A percentile compares a stretch with the other conserved stretches of the same genome.
Conservation (phyloP, 495 filamentous ascomycete species). For the Hypomontagnella monticulosa region DNA sequence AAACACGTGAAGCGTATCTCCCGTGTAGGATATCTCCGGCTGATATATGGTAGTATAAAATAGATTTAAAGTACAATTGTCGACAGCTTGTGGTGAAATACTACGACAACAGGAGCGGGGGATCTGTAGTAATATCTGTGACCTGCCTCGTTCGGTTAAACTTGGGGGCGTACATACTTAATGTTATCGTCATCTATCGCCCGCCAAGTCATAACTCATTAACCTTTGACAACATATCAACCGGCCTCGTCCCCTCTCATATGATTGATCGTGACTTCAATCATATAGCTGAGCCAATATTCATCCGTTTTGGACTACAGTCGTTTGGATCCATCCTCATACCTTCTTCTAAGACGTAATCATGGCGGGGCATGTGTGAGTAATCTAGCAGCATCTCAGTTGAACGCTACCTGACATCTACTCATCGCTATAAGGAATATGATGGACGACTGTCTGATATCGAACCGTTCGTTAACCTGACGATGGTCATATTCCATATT, state of each 20-base stretch:
- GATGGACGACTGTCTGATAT: constrained; percentile 43
- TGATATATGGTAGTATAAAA: too few relatives aligned
- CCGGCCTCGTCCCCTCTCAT: too few relatives aligned
- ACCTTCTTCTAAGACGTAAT: background rate
- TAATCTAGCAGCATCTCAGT: background rate
- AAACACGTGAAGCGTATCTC: too few relatives aligned
- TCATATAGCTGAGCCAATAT: background rate
- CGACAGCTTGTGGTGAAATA: too few relatives aligned
- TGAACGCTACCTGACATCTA: background rate
- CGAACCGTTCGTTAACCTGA: constrained; percentile 24
- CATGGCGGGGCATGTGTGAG: constrained; percentile 41
- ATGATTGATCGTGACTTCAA: background rate
- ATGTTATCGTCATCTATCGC: background rate
- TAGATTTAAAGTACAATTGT: too few relatives aligned
- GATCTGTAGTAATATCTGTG: background rate
- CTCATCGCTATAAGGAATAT: constrained; percentile 25
- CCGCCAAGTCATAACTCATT: background rate
- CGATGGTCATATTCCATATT: background rate
- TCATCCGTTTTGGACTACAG: background rate
- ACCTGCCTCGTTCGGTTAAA: constrained; percentile 14
- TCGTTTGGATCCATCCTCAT: too few relatives aligned
- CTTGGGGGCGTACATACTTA: background rate
- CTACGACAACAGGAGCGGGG: too few relatives aligned
- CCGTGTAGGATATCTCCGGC: too few relatives aligned
- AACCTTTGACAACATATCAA: too few relatives aligned